Conservation (phyloP, 305 asterid genomes). For the Fraxinus albicans region DNA sequence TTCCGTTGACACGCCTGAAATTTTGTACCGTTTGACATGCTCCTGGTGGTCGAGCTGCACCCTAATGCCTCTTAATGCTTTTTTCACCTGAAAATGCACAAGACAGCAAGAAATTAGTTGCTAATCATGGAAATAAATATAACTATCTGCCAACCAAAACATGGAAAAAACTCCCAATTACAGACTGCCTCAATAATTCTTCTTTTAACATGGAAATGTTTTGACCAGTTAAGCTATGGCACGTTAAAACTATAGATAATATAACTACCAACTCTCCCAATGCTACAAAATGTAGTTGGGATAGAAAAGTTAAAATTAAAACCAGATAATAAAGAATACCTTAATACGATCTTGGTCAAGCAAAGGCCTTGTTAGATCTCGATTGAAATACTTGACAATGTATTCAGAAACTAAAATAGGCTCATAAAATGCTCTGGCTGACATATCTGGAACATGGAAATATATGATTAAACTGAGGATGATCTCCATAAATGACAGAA, state of each 20-base stretch:
- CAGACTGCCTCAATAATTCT: not conserved
- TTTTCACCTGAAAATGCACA: conserved; percentile 44
- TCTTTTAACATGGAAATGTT: not conserved
- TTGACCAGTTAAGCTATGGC: not conserved
- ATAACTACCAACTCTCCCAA: not conserved
- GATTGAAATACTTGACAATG: conserved; percentile 34
- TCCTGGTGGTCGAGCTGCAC: conserved; percentile 42
- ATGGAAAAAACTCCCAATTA: not conserved
- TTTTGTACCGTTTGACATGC: conserved; percentile 40
- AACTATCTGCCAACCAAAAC: not conserved
- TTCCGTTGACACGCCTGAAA: conserved; percentile 43
- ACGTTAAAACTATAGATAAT: not conserved
- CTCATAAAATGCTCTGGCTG: conserved; percentile 77
- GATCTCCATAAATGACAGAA: not conserved
- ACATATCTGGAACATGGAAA: conserved; percentile 58
- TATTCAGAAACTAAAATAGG: conserved; percentile 44
- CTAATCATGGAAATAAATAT: not conserved
- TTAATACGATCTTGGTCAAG: conserved; percentile 64
- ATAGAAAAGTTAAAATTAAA: not conserved
- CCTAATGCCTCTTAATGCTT: conserved; percentile 47
- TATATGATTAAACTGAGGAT: not conserved
- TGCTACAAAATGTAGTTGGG: not conserved
- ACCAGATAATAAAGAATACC: conserved; percentile 34
- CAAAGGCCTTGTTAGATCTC: conserved; percentile 36
- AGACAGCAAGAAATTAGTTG: not conserved